These are phyloP conservation scores for Nothomitra cinnamomea DNA, from an alignment of 2,329 filamentous ascomycete genomes.

Conservation along the genomic window DNA sequence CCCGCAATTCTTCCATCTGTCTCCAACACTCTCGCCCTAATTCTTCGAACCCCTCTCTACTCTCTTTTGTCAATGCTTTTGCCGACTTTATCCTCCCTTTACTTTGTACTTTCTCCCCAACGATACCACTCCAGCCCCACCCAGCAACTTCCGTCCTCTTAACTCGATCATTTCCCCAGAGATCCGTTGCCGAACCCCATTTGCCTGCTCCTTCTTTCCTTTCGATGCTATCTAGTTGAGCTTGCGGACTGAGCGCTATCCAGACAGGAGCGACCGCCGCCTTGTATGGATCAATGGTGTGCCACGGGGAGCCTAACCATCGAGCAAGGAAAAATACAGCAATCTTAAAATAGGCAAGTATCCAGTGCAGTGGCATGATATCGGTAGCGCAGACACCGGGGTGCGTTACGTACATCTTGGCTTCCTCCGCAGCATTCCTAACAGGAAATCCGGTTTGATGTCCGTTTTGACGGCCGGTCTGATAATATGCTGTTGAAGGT, in stretches of 20 bases:
- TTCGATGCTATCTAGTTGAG: slow-evolving; percentile 39
- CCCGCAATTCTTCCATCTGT: slow-evolving; percentile 25
- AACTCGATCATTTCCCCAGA: slow-evolving; percentile 39
- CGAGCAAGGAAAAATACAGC: slow-evolving; percentile 53
- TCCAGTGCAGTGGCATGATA: slow-evolving; percentile 55
- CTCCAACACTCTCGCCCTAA: slow-evolving; percentile 24
- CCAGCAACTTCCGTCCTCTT: slow-evolving; percentile 71
- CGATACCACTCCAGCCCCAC: slow-evolving; percentile 51
- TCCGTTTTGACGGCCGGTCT: background rate
- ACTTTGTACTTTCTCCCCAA: slow-evolving; percentile 36
- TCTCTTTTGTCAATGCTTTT: slow-evolving; percentile 41
- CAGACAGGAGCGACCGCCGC: slow-evolving; percentile 64
- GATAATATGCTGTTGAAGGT: slow-evolving; percentile 14
- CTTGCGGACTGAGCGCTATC: slow-evolving; percentile 52
- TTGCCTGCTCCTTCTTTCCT: slow-evolving; percentile 42
- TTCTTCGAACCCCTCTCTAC: slow-evolving; percentile 34
- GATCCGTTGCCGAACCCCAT: slow-evolving; percentile 64
- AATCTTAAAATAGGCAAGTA: slow-evolving; percentile 54
- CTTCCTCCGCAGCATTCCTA: slow-evolving; percentile 19
- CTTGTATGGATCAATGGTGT: slow-evolving; percentile 56
- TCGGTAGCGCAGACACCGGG: slow-evolving; percentile 74
- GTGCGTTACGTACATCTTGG: slow-evolving; percentile 62
- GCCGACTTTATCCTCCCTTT: slow-evolving; percentile 42
- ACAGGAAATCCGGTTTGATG: slow-evolving; percentile 5
- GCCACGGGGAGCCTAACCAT: slow-evolving; percentile 76